These are phyloP conservation scores for Aspergillus niger DNA, from an alignment of 2,329 filamentous ascomycete species.

Conservation along the genomic window DNA sequence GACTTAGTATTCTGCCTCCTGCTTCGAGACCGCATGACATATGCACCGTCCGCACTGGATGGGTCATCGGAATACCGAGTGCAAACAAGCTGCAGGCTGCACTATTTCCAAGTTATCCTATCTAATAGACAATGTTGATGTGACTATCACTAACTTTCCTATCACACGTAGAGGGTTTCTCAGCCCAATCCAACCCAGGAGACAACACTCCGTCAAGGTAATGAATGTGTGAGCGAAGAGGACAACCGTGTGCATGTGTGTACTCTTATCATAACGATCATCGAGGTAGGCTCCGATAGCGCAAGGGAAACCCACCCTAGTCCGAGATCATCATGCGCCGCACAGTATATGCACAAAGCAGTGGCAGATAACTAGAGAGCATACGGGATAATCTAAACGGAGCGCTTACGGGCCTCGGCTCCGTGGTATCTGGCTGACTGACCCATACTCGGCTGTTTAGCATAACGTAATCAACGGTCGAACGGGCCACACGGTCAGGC, in stretches of 20 bases:
- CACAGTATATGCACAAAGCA: neutral
- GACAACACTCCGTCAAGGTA: neutral
- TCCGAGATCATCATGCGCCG: neutral
- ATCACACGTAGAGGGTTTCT: neutral
- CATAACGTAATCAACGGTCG: no score
- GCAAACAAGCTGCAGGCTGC: no score
- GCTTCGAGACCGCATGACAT: neutral
- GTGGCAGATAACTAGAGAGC: neutral
- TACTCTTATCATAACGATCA: neutral
- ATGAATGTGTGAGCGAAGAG: neutral
- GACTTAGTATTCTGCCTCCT: neutral
- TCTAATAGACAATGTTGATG: neutral
- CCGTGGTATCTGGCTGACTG: neutral
- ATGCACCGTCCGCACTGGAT: neutral
- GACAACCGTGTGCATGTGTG: no score
- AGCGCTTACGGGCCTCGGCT: neutral
- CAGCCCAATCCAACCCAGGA: neutral
- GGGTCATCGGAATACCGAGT: neutral
- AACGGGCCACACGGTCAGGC: no score
- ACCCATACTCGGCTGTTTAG: neutral
- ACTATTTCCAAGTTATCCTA: neutral
- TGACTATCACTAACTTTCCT: no score
- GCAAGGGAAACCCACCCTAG: neutral
- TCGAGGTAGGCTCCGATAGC: neutral
- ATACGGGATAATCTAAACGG: neutral